phyloP scores from a whole-genome alignment of 108 stramenopile genomes.

The Hondaea fermentalgiana region DNA sequence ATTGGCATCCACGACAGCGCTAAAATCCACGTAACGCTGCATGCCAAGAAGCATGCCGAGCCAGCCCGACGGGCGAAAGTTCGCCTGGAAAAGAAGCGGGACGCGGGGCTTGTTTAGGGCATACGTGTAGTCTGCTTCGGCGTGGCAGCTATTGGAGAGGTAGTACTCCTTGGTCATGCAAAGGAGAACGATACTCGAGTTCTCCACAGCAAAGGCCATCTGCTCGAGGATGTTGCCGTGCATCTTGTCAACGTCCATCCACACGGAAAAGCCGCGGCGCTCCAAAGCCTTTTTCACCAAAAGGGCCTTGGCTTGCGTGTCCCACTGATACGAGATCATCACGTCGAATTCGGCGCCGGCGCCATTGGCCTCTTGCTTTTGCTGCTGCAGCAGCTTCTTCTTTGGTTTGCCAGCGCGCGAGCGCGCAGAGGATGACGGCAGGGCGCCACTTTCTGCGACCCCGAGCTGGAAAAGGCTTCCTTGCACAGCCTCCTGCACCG shows the following conservation, averaged over 20 bases:
- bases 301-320: background rate
- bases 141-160: background rate
- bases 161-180: background rate
- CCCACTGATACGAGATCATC: background rate
- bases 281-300: background rate
- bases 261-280: background rate
- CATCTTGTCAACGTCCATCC: conserved; percentile 18
- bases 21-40: background rate
- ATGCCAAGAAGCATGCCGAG: background rate
- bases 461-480: too few relatives aligned
- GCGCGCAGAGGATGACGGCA: too few relatives aligned
- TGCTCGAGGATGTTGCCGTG: background rate
- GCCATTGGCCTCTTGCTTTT: too few relatives aligned
- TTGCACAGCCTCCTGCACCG: too few relatives aligned
- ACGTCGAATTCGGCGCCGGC: background rate
- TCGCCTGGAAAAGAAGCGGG: background rate
- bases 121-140: background rate
- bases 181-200: background rate
- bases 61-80: background rate
- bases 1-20: background rate
- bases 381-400: too few relatives aligned
- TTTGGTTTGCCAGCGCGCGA: too few relatives aligned
- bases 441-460: too few relatives aligned
- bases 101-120: background rate
- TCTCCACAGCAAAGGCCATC: background rate